Base-by-base conservation (phyloP, 129 eudicot genomes). In the Arctium minus region DNA sequence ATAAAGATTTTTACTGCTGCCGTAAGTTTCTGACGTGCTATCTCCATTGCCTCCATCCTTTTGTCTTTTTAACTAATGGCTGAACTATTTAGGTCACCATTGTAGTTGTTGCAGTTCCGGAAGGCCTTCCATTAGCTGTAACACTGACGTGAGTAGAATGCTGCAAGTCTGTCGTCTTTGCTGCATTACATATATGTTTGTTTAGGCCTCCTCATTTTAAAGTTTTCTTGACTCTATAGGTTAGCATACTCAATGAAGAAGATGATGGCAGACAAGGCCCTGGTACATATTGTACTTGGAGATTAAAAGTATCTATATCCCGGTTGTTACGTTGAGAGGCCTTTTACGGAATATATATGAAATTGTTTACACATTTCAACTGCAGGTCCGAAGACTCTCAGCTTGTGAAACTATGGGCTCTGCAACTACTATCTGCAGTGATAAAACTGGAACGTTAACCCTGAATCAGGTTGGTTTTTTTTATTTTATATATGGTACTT, bases 351-450 rank as follows among this genome's bases (percentile, higher is more conserved):
- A 38, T 64, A 29, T 65, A 7, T 42, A 46, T 73, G 70, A 38
- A 56, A 17, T 27, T 77, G 30, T 72, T 79, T 82, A 74, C 70
- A 31, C 6, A 53, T 74, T 74, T 73, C 46, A 8, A 78, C 15
- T 81, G 79, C 91, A 94, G 98, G 98, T 94, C 27, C 96, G 98
- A 15, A 92, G 98, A 83, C 97, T 94, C 73, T 94, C 98, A 79
- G 98, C 98, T 81, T 94, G 98, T 82, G 98, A 94, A 88, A 94
- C 98, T 62, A 94, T 94, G 98, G 98, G 98, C 39, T 94, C 98
- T 82, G 98, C 98, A 29, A 94, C 98, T 48, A 94, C 97, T 48
- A 94, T 94, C 70, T 94, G 98, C 84, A 94, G 98, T 68, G 98
- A 94, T 73, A 94, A 94, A 89, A 94, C 98, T 79, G 98, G 98